phyloP scores from a whole-genome alignment of 805 yeast species.

The Torulaspora gathmanii region DNA sequence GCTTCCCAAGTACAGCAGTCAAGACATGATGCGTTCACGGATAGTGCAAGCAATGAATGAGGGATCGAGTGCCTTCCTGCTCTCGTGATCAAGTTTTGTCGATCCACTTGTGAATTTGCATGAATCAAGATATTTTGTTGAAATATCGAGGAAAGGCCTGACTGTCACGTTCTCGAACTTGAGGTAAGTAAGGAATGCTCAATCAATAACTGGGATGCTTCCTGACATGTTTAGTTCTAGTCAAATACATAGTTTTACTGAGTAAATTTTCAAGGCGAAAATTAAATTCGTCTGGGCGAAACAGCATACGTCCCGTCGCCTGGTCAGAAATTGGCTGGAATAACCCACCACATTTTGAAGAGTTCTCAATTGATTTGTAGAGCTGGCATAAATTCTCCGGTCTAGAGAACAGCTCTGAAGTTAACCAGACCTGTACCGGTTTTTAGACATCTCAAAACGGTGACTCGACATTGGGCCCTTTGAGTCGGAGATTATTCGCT shows the following conservation, averaged over 20 bases:
- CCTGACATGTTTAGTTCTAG: not conserved
- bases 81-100: constrained; percentile 44
- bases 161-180: not conserved
- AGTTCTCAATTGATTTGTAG: not conserved
- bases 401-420: no score
- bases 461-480: not conserved
- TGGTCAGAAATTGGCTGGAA: not conserved
- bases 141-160: not conserved
- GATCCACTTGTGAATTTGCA: not conserved
- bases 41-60: constrained; percentile 71
- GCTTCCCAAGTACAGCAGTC: constrained; percentile 72
- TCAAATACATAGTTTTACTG: not conserved
- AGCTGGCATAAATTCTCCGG: no score
- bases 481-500: not conserved
- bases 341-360: not conserved
- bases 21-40: constrained; percentile 53
- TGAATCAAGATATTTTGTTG: no score
- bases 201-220: not conserved
- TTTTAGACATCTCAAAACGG: not conserved
- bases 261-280: constrained; percentile 3
- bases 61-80: constrained; percentile 81
- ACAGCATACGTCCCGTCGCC: constrained; percentile 2
- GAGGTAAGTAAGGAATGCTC: not conserved
- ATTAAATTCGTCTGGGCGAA: constrained; percentile 1
- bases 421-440: no score